Conservation (phyloP, 345 rosid species). For the Salix caprea region DNA sequence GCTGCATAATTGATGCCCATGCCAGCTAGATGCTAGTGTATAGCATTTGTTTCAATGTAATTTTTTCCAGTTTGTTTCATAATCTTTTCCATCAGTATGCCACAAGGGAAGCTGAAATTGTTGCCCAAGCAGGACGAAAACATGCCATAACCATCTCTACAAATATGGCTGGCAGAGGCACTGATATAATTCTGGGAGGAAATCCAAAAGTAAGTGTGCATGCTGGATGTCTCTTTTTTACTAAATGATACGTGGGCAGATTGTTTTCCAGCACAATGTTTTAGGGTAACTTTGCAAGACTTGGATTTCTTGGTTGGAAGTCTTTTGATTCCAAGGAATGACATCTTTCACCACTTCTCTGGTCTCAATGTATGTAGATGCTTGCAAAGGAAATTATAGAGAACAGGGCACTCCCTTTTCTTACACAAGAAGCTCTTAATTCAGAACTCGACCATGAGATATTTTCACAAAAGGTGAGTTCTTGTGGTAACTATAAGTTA, state of each 20-base stretch:
- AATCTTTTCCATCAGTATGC: conserved; percentile 59
- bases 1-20: neutral
- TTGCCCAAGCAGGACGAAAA: conserved; percentile 94
- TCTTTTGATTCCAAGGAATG: conserved; percentile 2
- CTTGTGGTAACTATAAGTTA: conserved; percentile 10
- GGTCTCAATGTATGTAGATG: conserved; percentile 48
- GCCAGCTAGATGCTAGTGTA: neutral
- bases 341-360: conserved; percentile 14
- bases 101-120: conserved; percentile 86
- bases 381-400: conserved; percentile 84
- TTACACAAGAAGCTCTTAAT: conserved; percentile 55
- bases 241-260: neutral
- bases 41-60: neutral
- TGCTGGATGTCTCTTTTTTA: conserved; percentile 12
- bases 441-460: conserved; percentile 41
- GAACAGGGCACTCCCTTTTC: conserved; percentile 69
- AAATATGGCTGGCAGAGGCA: conserved; percentile 99
- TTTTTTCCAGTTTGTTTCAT: conserved; percentile 11
- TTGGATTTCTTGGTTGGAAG: conserved; percentile 5
- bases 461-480: conserved; percentile 52
- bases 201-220: conserved; percentile 66
- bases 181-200: conserved; percentile 95
- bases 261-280: neutral
- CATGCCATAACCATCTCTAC: conserved; percentile 93
- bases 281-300: neutral